phyloP scores from a whole-genome alignment of 2,329 filamentous ascomycete genomes.

The Colletotrichum sp. region DNA sequence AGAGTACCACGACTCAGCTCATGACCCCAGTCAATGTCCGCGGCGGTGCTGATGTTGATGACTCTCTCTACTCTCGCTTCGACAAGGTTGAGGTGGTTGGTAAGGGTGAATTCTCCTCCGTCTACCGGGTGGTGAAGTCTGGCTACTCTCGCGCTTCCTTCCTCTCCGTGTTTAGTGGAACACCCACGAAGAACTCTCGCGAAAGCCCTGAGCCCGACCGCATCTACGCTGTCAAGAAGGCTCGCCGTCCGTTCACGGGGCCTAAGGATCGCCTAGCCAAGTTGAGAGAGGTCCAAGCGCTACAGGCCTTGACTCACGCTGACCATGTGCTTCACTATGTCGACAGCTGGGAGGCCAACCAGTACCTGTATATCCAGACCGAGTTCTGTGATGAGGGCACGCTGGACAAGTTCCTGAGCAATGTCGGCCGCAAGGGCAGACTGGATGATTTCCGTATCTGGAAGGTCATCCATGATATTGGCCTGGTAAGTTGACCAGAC shows the following conservation, averaged over 20 bases:
- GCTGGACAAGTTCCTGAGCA: conserved; percentile 82
- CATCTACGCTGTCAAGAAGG: conserved; percentile 94
- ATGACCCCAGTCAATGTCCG: conserved; percentile 74
- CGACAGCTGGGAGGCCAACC: conserved; percentile 86
- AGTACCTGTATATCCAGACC: conserved; percentile 93
- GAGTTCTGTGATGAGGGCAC: conserved; percentile 97
- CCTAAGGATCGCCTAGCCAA: conserved; percentile 81
- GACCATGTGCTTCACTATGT: conserved; percentile 87
- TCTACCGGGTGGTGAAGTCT: conserved; percentile 75
- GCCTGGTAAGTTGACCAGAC: conserved; percentile 65
- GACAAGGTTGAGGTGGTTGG: conserved; percentile 81
- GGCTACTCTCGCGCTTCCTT: conserved; percentile 28
- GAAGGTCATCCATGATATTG: conserved; percentile 92
- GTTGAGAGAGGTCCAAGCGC: conserved; percentile 80
- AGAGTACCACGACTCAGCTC: conserved; percentile 57
- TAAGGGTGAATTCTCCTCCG: conserved; percentile 90
- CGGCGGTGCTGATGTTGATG: conserved; percentile 75
- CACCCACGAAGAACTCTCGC: conserved; percentile 52
- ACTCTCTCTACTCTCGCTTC: conserved; percentile 76
- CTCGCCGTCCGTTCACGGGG: conserved; percentile 79
- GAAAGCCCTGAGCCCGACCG: conserved; percentile 59
- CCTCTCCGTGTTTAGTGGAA: conserved; percentile 43
- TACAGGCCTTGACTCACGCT: conserved; percentile 77
- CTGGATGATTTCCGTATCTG: conserved; percentile 98
- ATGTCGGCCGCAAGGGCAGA: conserved; percentile 81